Evolutionary conservation across 345 rosid species (phyloP).

Genomic region (Syzygium aromaticum): DNA sequence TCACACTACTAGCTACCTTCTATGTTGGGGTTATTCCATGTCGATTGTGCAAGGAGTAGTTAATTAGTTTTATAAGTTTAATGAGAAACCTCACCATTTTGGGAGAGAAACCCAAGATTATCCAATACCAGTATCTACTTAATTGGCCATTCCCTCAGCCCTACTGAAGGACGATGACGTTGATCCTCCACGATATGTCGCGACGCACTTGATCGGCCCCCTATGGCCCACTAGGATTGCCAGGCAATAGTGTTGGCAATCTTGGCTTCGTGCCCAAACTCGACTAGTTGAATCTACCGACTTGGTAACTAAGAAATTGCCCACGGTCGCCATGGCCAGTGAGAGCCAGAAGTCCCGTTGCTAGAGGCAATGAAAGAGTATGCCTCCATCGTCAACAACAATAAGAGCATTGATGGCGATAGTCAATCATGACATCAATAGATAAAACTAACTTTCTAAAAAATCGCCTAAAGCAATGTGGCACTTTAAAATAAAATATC

Average conservation of each 20-base stretch:
- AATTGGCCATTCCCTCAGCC: slow-evolving; percentile 6
- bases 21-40: background rate
- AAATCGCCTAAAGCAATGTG: accelerated
- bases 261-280: slow-evolving; percentile 36
- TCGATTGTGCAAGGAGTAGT: no score
- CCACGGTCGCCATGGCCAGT: slow-evolving; percentile 14
- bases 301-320: slow-evolving; percentile 31
- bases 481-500: background rate
- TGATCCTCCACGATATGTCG: slow-evolving; percentile 12
- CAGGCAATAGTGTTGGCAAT: slow-evolving; percentile 23
- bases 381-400: slow-evolving; percentile 16
- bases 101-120: no score
- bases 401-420: slow-evolving; percentile 32
- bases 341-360: slow-evolving; percentile 15
- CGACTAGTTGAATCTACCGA: slow-evolving; percentile 40
- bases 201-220: slow-evolving; percentile 33
- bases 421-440: accelerated
- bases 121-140: slow-evolving; percentile 4
- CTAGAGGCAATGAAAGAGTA: slow-evolving; percentile 51
- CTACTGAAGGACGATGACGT: background rate
- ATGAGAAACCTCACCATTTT: no score
- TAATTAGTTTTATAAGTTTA: no score
- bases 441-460: background rate
- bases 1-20: slow-evolving; percentile 10
- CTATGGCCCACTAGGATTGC: slow-evolving; percentile 32